phyloP scores from a whole-genome alignment of 2,329 filamentous ascomycete species.

The Paecilomyces dactylethromorphus region DNA sequence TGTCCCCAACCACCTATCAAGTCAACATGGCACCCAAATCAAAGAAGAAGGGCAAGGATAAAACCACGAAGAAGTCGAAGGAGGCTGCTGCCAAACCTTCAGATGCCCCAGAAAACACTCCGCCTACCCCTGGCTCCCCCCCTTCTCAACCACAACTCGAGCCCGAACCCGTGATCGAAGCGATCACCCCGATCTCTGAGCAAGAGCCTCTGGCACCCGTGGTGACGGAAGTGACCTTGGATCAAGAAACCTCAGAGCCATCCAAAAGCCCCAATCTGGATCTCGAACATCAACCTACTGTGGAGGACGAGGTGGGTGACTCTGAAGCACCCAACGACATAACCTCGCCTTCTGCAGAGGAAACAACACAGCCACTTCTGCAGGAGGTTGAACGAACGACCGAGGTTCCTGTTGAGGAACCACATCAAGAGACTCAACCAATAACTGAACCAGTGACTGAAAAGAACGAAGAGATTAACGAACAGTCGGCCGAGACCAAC shows the following conservation, averaged over 20 bases:
- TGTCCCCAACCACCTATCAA: background rate
- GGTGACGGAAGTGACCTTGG: background rate
- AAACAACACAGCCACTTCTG: background rate
- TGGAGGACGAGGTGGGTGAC: conserved; percentile 3
- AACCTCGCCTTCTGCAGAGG: background rate
- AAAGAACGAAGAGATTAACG: background rate
- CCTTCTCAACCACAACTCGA: background rate
- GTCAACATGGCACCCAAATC: conserved; percentile 1
- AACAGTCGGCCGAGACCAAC: background rate
- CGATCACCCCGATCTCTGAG: background rate
- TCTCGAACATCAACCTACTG: conserved; percentile 1
- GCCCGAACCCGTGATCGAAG: background rate
- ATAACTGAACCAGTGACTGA: background rate
- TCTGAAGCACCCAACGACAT: background rate
- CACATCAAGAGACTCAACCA: background rate
- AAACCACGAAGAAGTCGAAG: conserved; percentile 8
- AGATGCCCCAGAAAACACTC: background rate
- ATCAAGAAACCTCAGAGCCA: background rate
- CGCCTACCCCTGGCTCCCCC: background rate
- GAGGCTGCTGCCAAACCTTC: conserved; percentile 1
- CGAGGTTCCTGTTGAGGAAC: background rate
- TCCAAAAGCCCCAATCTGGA: background rate
- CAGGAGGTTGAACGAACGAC: background rate
- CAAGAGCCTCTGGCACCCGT: background rate
- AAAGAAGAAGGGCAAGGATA: conserved; percentile 9